phyloP scores from a whole-genome alignment of 352 stramenopile species.

The Globisporangium nodosum region DNA sequence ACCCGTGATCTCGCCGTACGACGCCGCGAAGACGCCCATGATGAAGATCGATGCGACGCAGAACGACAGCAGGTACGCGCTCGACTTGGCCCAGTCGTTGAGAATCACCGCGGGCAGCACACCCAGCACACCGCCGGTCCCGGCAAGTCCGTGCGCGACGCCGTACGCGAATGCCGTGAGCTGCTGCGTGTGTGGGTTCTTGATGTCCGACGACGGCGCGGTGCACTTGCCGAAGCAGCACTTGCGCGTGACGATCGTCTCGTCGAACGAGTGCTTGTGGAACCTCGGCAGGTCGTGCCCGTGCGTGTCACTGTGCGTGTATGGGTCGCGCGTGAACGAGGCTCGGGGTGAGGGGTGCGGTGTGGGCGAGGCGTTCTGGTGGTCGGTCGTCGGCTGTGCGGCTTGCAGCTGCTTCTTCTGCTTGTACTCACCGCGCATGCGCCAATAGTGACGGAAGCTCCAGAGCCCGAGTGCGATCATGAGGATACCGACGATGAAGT shows the following conservation, averaged over 20 bases:
- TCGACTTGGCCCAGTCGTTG: slow-evolving; percentile 57
- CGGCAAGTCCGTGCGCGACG: slow-evolving; percentile 80
- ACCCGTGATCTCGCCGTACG: slow-evolving; percentile 75
- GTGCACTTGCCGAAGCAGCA: neutral
- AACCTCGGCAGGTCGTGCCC: neutral
- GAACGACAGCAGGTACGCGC: slow-evolving; percentile 84
- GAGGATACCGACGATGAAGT: slow-evolving; percentile 71
- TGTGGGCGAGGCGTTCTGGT: neutral
- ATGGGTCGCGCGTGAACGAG: neutral
- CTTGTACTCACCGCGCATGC: slow-evolving; percentile 42
- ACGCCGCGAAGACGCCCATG: slow-evolving; percentile 87
- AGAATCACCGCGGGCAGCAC: slow-evolving; percentile 84
- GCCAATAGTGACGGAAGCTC: slow-evolving; percentile 32
- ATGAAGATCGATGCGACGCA: slow-evolving; percentile 86
- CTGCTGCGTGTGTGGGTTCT: slow-evolving; percentile 54
- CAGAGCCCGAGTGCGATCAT: slow-evolving; percentile 69
- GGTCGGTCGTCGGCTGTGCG: neutral
- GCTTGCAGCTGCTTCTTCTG: slow-evolving; percentile 8
- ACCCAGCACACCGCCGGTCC: slow-evolving; percentile 52
- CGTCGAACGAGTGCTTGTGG: neutral
- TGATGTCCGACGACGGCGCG: slow-evolving; percentile 10
- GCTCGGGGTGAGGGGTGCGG: too few species aligned
- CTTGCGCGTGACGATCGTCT: slow-evolving; percentile 19
- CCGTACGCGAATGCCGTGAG: slow-evolving; percentile 76
- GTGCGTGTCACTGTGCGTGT: neutral